Conservation (phyloP, 257 asterid genomes). For the Jaltomata sinuosa region DNA sequence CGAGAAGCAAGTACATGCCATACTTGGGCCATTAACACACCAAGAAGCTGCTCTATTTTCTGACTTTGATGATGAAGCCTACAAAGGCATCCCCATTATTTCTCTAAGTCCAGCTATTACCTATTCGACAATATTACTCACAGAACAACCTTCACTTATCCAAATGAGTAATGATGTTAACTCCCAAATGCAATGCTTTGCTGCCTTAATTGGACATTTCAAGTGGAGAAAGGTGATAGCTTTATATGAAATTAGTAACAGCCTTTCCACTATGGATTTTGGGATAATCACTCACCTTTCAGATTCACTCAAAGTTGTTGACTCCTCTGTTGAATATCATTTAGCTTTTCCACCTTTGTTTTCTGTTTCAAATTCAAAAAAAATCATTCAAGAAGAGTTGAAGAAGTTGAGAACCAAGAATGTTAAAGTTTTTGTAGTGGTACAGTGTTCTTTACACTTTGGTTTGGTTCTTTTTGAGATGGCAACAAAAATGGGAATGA, state of each 20-base stretch:
- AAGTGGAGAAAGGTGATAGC: conserved; percentile 40
- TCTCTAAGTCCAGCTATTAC: conserved; percentile 14
- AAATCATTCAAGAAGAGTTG: conserved; percentile 16
- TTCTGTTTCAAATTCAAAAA: conserved; percentile 9
- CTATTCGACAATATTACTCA: conserved; percentile 12
- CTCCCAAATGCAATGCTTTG: conserved; percentile 30
- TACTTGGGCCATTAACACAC: conserved; percentile 33
- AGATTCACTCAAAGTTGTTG: conserved; percentile 24
- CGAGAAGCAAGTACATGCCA: conserved; percentile 20
- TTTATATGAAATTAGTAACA: conserved; percentile 25
- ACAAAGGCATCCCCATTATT: conserved; percentile 23
- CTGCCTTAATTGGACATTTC: conserved; percentile 41
- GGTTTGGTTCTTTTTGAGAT: conserved; percentile 28
- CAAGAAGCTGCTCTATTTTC: conserved; percentile 42
- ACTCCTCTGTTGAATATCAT: conserved; percentile 19
- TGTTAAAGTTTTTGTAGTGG: conserved; percentile 24
- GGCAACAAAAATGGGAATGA: conserved; percentile 41
- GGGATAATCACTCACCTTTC: conserved; percentile 28
- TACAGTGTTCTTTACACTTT: conserved; percentile 37
- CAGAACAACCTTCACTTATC: conserved; percentile 3
- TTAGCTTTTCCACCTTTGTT: conserved; percentile 22
- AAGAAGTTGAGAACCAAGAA: conserved; percentile 14
- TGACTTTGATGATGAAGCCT: conserved; percentile 4
- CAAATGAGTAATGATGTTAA: conserved; percentile 20
- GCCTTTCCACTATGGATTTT: conserved; percentile 14